Evolutionary conservation across 2,329 filamentous ascomycete genomes (phyloP), one percentile per base, ranked within the genome.

Genomic region (Penicillium janthinellum): DNA sequence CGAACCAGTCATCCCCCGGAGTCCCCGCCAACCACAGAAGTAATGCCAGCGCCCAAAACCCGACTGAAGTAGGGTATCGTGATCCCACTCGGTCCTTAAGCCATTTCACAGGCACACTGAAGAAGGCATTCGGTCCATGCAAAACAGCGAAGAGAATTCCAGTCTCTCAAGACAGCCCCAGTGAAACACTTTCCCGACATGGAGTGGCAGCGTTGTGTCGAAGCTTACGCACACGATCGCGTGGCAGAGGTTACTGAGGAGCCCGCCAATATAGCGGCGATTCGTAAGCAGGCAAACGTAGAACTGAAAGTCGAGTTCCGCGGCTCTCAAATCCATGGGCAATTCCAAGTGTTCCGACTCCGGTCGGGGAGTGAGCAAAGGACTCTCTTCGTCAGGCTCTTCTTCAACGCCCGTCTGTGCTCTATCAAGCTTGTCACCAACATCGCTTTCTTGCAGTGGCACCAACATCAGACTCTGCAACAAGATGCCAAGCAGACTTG

Each of bases 61-160:
- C 71, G 14, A 68, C 47, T 10, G 67, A 65, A 17, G 64, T 68
- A 5, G 71, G 64, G 37, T 64, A 54, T 17, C 67, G 67, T 1
- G 66, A 70, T 4, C 71, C 72, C 22, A 68, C 57, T 10, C 60
- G 60, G 52, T 71, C 66, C 25, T 71, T 71, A 50, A 81, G 65
- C 75, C 76, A 78, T 12, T 84, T 87, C 1, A 86, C 81, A 0
- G 86, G 47, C 0, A 88, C 88, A 0, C 84, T 83, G 2, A 84
- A 63, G 66, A 90, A 84, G 7, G 83, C 81, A 2, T 60, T 61
- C 0, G 88, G 88, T 2, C 87, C 73, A 49, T 88, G 83, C 31
- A 90, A 66, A 3, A 81, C 77, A 2, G 86, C 76, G 64, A 88
- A 86, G 15, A 86, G 71, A 6, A 87, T 71, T 0, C 85, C 85